phyloP scores from a whole-genome alignment of 495 filamentous ascomycete species.

The Aspergillus ostianus region DNA sequence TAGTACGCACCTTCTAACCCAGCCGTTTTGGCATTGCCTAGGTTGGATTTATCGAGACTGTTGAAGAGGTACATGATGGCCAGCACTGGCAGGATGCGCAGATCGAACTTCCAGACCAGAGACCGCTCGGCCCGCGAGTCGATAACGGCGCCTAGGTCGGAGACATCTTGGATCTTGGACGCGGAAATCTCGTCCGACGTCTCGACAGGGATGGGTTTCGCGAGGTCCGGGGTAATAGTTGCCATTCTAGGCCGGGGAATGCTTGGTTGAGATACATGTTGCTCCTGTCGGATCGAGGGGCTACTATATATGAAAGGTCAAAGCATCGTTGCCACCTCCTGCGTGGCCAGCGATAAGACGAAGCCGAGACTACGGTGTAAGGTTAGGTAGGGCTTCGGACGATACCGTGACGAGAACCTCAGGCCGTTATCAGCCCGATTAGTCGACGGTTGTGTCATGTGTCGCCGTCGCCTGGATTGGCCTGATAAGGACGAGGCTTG shows the following conservation, averaged over 20 bases:
- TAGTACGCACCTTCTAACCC: slow-evolving; percentile 36
- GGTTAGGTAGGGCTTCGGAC: neutral
- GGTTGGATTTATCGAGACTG: slow-evolving; percentile 56
- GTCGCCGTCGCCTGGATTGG: too few species aligned
- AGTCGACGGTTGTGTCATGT: too few species aligned
- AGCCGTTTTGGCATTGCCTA: slow-evolving; percentile 63
- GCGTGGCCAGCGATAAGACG: neutral
- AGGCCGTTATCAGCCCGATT: neutral
- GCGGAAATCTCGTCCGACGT: neutral
- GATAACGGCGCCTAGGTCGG: slow-evolving; percentile 8
- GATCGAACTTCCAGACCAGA: slow-evolving; percentile 55
- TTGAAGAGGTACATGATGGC: slow-evolving; percentile 60
- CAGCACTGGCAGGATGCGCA: slow-evolving; percentile 53
- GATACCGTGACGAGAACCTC: neutral
- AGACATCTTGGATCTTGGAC: neutral
- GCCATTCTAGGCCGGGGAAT: neutral
- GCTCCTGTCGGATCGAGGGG: neutral
- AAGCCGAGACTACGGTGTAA: too few species aligned
- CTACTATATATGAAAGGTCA: neutral
- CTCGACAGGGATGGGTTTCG: neutral
- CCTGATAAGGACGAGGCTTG: too few species aligned
- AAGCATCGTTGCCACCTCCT: neutral
- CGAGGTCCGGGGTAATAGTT: neutral
- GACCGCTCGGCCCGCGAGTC: slow-evolving; percentile 42
- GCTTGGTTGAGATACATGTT: neutral